Base-by-base conservation (phyloP, 768 basidiomycete species). In the Leccinum barrowsii region DNA sequence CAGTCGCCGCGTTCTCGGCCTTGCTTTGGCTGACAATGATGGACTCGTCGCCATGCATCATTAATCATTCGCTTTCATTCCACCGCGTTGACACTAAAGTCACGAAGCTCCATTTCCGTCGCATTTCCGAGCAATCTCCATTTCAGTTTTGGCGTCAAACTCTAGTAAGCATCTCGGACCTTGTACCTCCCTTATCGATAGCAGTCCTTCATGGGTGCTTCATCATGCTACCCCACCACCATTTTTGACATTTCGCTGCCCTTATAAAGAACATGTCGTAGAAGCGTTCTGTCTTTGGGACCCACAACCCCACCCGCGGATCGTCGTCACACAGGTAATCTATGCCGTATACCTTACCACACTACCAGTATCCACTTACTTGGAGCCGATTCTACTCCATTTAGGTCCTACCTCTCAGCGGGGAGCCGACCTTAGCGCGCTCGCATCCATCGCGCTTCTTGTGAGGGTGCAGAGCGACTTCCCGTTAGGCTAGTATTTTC, bases 371-470 rank as follows among this genome's bases (percentile, higher is more conserved):
- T 19, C 42, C 42, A 30, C 54, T 66, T 50, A 67, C 59, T 54
- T 49, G 53, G 54, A 37, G 57, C 30, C 55, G 47, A 57, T 40
- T 37, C 49, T 32, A 17, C 58, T 51, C 49, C 37, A 34, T 55
- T 42, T 57, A 74, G 72, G 68, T 64, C 68, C 63, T 72, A 32
- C 76, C 77, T 78, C 61, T 70, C 75, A 76, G 71, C 74, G 71
- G 68, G 65, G 69, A 76, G 75, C 76, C 78, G 75, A 74, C 75
- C 77, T 75, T 72, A 76, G 75, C 78, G 76, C 79, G 75, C 72
- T 81, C 78, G 85, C 82, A 72, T 84, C 82, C 83, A 86, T 86
- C 86, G 84, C 85, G 86, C 83, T 86, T 87, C 78, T 79, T 79
- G 77, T 78, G 74, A 76, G 81, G 83, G 73, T 82, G 83, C 73